Conservation (phyloP, 2,329 filamentous ascomycete genomes). For the Calonectria pseudoreteaudii region DNA sequence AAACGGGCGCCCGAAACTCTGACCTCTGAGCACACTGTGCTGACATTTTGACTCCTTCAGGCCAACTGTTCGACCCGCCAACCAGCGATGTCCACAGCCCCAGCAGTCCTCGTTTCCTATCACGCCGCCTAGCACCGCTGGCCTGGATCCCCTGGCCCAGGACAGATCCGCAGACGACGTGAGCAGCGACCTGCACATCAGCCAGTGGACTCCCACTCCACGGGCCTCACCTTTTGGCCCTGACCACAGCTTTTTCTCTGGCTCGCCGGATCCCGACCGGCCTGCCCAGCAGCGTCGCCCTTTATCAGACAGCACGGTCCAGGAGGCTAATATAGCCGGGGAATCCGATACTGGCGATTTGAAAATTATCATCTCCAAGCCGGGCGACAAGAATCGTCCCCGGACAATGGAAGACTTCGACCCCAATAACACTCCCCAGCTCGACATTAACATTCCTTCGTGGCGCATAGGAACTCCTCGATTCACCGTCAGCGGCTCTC, state of each 20-base stretch:
- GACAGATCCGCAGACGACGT: slow-evolving; percentile 41
- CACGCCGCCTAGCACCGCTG: slow-evolving; percentile 70
- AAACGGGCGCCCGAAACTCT: slow-evolving; percentile 22
- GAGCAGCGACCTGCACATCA: slow-evolving; percentile 44
- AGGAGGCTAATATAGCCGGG: slow-evolving; percentile 67
- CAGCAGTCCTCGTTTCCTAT: slow-evolving; percentile 69
- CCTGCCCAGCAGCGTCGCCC: slow-evolving; percentile 67
- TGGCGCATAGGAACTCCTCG: slow-evolving; percentile 86
- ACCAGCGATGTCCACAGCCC: slow-evolving; percentile 72
- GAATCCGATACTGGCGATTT: slow-evolving; percentile 75
- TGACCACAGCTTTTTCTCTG: slow-evolving; percentile 49
- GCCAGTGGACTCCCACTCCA: slow-evolving; percentile 58
- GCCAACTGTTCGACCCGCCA: slow-evolving; percentile 70
- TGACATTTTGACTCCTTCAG: slow-evolving; percentile 51
- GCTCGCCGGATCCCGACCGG: slow-evolving; percentile 33
- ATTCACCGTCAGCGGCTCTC: slow-evolving; percentile 81
- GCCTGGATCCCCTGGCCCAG: slow-evolving; percentile 60
- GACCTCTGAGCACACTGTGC: slow-evolving; percentile 26
- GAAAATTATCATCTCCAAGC: slow-evolving; percentile 83
- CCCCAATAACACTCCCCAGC: slow-evolving; percentile 59
- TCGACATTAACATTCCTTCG: slow-evolving; percentile 84
- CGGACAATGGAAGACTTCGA: slow-evolving; percentile 72
- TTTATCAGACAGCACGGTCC: slow-evolving; percentile 81
- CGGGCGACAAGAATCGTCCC: slow-evolving; percentile 68
- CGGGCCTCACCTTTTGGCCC: slow-evolving; percentile 52